Evolutionary conservation across 495 filamentous ascomycete genomes (phyloP), one percentile per base, ranked within the genome.

Genomic region (Aspergillus kassunensis): DNA sequence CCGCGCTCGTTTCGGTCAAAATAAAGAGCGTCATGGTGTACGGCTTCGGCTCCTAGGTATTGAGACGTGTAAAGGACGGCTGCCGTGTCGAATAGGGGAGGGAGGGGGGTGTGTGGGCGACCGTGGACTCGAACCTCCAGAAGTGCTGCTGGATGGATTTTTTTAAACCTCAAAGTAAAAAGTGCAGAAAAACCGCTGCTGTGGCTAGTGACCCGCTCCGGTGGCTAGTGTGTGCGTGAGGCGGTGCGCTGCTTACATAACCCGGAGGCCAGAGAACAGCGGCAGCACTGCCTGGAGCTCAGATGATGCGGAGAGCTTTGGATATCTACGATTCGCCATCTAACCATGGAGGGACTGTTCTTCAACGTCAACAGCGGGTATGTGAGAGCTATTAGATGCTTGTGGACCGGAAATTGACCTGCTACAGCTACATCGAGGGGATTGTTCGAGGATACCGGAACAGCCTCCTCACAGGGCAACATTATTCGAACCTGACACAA

Each of bases 361-460:
- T 98, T 91, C 73, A 98, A 98, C 72, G 88, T 93, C 39, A 91
- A 93, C 66, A 88, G 89, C 76, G 93, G 93, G 85, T 91, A 79
- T 43, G 82, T 63, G 36, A 12, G 31, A 1, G 6, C 36, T n/a
- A n/a, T n/a, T n/a, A n/a, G n/a, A n/a, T n/a, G n/a, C n/a, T n/a
- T n/a, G n/a, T n/a, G 31, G 37, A 16, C 9, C 4, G 29, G 1
- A 47, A 44, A 20, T 25, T 62, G n/a, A 59, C 21, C 21, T 13
- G 7, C 6, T 50, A 44, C 53, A 95, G 90, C 67, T 97, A 92
- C 71, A 85, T 97, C 66, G 93, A 98, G 70, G 93, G 93, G 69
- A 86, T 98, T 67, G 89, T 97, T 54, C 87, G 95, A 59, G 95
- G 93, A 45, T 97, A 97, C 76, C 87, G 92, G 65, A 97, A 99